Evolutionary conservation across 345 rosid genomes (phyloP).

Genomic region (Gossypium australe): DNA sequence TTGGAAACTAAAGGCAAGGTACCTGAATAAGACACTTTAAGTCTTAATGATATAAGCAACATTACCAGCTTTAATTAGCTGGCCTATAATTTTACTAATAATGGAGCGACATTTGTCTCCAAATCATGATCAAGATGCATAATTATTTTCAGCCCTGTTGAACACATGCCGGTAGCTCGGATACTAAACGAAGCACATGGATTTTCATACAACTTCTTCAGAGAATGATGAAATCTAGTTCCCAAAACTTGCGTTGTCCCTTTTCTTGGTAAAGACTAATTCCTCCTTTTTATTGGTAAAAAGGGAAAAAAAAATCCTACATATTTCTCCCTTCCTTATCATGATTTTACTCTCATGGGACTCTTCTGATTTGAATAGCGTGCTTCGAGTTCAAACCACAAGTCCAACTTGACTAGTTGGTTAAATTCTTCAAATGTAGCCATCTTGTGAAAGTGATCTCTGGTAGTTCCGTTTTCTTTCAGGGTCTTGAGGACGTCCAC

Average conservation of each 20-base stretch:
- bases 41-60: not conserved
- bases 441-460: slow-evolving; percentile 37
- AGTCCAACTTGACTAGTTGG: slow-evolving; percentile 31
- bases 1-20: too few relatives aligned
- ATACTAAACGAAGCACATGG: not conserved
- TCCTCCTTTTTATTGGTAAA: not conserved
- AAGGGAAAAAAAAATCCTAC: not conserved
- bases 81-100: not conserved
- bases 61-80: not conserved
- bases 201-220: not conserved
- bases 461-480: slow-evolving; percentile 35
- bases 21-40: not conserved
- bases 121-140: not conserved
- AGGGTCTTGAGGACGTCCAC: slow-evolving; percentile 39
- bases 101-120: not conserved
- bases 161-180: not conserved
- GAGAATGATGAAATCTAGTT: not conserved
- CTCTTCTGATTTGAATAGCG: not conserved
- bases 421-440: slow-evolving; percentile 43
- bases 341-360: not conserved
- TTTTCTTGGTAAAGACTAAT: too few relatives aligned
- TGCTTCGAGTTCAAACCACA: slow-evolving; percentile 2
- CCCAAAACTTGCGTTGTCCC: too few relatives aligned
- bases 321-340: not conserved
- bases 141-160: not conserved